Evolutionary conservation across 164 flowering plant genomes (phyloP).

Genomic region (Vitis rotundifolia): DNA sequence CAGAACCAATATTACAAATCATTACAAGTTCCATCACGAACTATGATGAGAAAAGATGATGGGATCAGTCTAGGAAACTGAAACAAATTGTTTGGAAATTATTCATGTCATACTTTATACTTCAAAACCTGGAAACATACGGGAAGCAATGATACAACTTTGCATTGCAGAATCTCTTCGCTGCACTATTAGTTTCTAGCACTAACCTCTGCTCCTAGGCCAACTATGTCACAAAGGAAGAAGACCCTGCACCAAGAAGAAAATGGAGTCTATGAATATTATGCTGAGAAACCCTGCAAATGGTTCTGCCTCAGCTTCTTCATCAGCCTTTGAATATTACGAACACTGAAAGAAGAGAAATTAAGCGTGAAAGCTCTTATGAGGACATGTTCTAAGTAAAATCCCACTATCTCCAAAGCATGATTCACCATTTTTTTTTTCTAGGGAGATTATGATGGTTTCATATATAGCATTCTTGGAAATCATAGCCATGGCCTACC

Average conservation of each 20-base stretch:
- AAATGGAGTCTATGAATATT: not conserved
- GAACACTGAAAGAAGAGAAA: not conserved
- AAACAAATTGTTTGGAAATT: too few species aligned
- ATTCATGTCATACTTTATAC: too few species aligned
- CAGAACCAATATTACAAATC: too few species aligned
- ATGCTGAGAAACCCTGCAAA: not conserved
- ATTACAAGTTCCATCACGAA: not conserved
- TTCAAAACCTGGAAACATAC: too few species aligned
- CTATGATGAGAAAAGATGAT: not conserved
- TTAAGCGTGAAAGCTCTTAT: not conserved
- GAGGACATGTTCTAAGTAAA: not conserved
- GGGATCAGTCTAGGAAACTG: not conserved
- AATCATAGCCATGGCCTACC: not conserved
- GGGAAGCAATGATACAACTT: too few species aligned
- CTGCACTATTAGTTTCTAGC: not conserved
- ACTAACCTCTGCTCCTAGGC: not conserved
- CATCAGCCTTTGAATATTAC: not conserved
- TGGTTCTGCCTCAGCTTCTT: not conserved
- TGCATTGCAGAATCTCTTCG: not conserved
- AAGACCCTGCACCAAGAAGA: not conserved
- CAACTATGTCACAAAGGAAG: not conserved
- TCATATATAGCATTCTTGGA: not conserved
- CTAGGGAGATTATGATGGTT: conserved; percentile 6
- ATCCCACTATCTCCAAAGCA: not conserved
- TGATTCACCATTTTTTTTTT: not conserved